Evolutionary conservation across 164 flowering plant species (phyloP).

Genomic region (Sedum album): DNA sequence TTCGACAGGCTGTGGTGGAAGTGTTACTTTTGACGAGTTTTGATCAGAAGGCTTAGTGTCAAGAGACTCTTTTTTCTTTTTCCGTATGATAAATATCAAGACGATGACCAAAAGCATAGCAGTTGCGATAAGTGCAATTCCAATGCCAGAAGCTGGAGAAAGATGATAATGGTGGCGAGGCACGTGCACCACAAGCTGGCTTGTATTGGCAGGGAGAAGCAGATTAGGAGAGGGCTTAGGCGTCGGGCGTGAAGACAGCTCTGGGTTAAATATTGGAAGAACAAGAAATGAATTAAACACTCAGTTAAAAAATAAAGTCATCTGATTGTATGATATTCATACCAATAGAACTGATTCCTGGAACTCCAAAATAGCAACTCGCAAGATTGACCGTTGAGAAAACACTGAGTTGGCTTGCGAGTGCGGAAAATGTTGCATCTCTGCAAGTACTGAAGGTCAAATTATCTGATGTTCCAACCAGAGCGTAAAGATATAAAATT

Average conservation of each 20-base stretch:
- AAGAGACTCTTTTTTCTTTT: constrained; percentile 57
- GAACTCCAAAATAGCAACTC: constrained; percentile 83
- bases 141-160: constrained; percentile 49
- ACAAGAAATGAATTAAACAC: neutral
- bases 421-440: constrained; percentile 82
- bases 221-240: constrained; percentile 59
- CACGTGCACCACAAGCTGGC: constrained; percentile 21
- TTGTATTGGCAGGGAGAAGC: constrained; percentile 48
- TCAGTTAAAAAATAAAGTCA: neutral
- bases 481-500: constrained; percentile 51
- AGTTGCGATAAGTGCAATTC: constrained; percentile 54
- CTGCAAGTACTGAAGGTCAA: constrained; percentile 80
- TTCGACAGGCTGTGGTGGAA: constrained; percentile 27
- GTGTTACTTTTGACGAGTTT: constrained; percentile 33
- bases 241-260: constrained; percentile 28
- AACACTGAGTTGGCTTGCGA: constrained; percentile 68
- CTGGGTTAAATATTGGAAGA: constrained; percentile 16
- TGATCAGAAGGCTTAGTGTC: constrained; percentile 28
- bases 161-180: constrained; percentile 38
- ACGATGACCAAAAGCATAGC: constrained; percentile 54
- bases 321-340: constrained; percentile 24
- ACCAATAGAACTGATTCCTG: constrained; percentile 37
- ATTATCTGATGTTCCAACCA: constrained; percentile 54
- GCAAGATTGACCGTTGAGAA: constrained; percentile 48
- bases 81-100: constrained; percentile 62